Evolutionary conservation across 192 early-diverging fungal genomes (phyloP).

Genomic region (Pecoramyces ruminantium): DNA sequence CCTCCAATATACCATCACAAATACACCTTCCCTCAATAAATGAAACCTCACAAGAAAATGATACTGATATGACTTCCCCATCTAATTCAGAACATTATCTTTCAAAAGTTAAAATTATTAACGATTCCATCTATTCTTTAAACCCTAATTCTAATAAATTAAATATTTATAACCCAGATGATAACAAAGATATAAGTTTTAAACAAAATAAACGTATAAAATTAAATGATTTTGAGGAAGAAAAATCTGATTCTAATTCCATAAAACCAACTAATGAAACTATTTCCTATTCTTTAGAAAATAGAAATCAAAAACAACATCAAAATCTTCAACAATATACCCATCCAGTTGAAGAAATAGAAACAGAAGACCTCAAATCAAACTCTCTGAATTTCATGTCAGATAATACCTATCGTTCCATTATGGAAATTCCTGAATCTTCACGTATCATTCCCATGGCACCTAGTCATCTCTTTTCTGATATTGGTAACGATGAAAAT

Average conservation of each 20-base stretch:
- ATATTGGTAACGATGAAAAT: constrained; percentile 18
- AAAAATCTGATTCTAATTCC: too few species aligned
- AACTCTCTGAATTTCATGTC: too few species aligned
- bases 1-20: too few species aligned
- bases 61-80: background rate
- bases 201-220: background rate
- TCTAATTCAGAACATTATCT: background rate
- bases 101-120: background rate
- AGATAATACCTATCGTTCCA: background rate
- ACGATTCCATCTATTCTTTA: background rate
- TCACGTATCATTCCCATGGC: constrained; percentile 19
- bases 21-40: too few species aligned
- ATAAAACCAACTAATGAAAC: too few species aligned
- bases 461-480: constrained; percentile 18
- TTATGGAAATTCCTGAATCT: background rate
- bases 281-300: too few species aligned
- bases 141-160: background rate
- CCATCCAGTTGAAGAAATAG: too few species aligned
- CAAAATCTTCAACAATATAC: too few species aligned
- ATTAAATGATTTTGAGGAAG: background rate
- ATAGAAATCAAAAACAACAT: too few species aligned
- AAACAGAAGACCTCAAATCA: too few species aligned
- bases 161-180: background rate
- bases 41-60: background rate
- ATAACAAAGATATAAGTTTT: background rate